Percentiles rank a stretch among this genome's conserved stretches.
These are phyloP conservation scores for Lactarius deliciosus DNA, from an alignment of 768 basidiomycete species.

Conservation along the genomic window DNA sequence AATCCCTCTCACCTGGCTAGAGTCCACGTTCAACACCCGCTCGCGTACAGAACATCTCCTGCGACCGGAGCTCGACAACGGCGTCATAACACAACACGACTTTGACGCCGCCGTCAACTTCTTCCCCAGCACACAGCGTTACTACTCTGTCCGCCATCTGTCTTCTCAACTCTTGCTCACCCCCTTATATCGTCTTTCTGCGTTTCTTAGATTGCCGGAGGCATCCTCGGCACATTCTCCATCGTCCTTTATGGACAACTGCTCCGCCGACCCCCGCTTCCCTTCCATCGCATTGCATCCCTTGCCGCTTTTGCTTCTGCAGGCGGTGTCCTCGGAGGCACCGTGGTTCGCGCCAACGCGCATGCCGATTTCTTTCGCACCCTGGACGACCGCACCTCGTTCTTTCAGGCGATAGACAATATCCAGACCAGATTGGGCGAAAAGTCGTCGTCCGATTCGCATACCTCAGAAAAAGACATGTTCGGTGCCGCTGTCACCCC, in stretches of 20 bases:
- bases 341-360: slow-evolving; percentile 31
- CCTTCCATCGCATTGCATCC: slow-evolving; percentile 32
- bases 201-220: slow-evolving; percentile 31
- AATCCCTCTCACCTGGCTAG: slow-evolving; percentile 41
- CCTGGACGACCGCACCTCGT: slow-evolving; percentile 37
- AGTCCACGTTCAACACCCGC: slow-evolving; percentile 47
- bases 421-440: slow-evolving; percentile 34
- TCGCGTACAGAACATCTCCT: slow-evolving; percentile 47
- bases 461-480: slow-evolving; percentile 1
- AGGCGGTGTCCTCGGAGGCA: slow-evolving; percentile 38
- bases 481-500: neutral
- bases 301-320: slow-evolving; percentile 33
- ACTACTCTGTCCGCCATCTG: slow-evolving; percentile 43
- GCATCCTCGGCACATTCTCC: slow-evolving; percentile 33
- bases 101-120: slow-evolving; percentile 55
- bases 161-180: slow-evolving; percentile 12
- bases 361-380: slow-evolving; percentile 36
- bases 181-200: slow-evolving; percentile 2
- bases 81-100: slow-evolving; percentile 51
- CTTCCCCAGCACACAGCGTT: slow-evolving; percentile 48
- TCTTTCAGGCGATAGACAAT: slow-evolving; percentile 37
- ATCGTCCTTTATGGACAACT: slow-evolving; percentile 34
- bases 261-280: slow-evolving; percentile 35
- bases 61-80: slow-evolving; percentile 52
- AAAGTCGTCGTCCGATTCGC: slow-evolving; percentile 19